Evolutionary conservation across 768 basidiomycete genomes (phyloP).

Genomic region (Paxillus involutus): DNA sequence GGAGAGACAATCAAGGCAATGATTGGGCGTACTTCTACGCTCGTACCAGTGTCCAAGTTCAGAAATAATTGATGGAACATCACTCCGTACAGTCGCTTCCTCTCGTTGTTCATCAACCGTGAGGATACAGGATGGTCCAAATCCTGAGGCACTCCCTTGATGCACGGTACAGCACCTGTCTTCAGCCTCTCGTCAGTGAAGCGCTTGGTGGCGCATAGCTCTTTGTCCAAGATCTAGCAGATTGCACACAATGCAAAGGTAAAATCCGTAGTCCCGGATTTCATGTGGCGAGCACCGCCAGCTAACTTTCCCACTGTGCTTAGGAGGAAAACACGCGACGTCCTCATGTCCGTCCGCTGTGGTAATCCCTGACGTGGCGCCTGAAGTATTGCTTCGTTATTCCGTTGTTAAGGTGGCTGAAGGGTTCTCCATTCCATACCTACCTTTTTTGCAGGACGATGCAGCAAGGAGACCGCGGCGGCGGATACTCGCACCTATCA

Average conservation of each 20-base stretch:
- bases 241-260: slow-evolving; percentile 14
- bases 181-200: background rate
- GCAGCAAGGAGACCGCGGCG: background rate
- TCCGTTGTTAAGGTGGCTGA: background rate
- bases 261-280: slow-evolving; percentile 22
- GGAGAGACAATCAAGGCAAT: background rate
- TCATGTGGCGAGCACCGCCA: slow-evolving; percentile 15
- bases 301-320: background rate
- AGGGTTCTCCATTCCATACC: slow-evolving; percentile 15
- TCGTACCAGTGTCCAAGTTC: too few species aligned
- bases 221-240: slow-evolving; percentile 15
- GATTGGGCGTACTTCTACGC: background rate
- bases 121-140: too few species aligned
- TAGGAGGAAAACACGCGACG: slow-evolving; percentile 20
- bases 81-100: background rate
- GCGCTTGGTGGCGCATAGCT: background rate
- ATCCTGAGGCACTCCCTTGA: too few species aligned
- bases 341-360: slow-evolving; percentile 26
- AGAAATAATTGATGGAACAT: background rate
- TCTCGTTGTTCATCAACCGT: background rate
- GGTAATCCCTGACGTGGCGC: slow-evolving; percentile 10
- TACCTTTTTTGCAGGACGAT: slow-evolving; percentile 5
- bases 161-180: too few species aligned
- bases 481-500: slow-evolving; percentile 2
- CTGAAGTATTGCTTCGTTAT: slow-evolving; percentile 1